Evolutionary conservation across 306 rosid species (phyloP), one percentile per base, ranked within the genome.

Genomic region (Erythrophleum fordii): DNA sequence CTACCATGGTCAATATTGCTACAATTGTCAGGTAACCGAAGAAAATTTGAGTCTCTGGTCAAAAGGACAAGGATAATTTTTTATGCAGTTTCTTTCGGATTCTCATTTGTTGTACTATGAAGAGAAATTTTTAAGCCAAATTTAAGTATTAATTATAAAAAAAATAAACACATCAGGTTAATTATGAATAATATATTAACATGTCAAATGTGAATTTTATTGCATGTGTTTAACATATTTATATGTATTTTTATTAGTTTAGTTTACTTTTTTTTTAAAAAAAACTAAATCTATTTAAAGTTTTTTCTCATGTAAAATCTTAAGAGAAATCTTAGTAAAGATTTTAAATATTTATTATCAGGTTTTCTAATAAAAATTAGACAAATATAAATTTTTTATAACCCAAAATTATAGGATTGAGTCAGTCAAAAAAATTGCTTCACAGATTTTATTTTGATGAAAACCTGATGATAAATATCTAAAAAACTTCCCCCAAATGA

Each of bases 1-100:
- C 7, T 45, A 48, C 13, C 48, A 53, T 72, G 14, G 82, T 78
- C 61, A 25, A 79, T 71, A 12, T 53, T 31, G 23, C 64, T 55
- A 73, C 58, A 42, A 48, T 46, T 58, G 0, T 17, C 41, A 17
- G 28, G 75, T 44, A 20, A 61, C 31, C 20, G 11, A 61, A 25
- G 44, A 71, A 61, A 71, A 53, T 20, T 23, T 55, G 26, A 44
- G 74, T 59, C 66, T 70, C 11, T 4, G 51, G 59, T 49, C 13
- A 59, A 37, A 46, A 62, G 41, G 78, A 58, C 37, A 45, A 58
- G 62, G 28, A 22, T 35, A 49, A 37, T 37, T 37, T 53, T 5
- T 55, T 16, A 67, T 20, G 44, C 52, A 31, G 8, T 42, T 31
- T 69, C 22, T 34, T 25, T 53, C 34, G 1, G 34, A 25, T 58